A percentile compares a stretch with the other conserved stretches of the same genome.
These are phyloP conservation scores for Closterium sp. DNA, from an alignment of 139 green algal species.

Conservation along the genomic window DNA sequence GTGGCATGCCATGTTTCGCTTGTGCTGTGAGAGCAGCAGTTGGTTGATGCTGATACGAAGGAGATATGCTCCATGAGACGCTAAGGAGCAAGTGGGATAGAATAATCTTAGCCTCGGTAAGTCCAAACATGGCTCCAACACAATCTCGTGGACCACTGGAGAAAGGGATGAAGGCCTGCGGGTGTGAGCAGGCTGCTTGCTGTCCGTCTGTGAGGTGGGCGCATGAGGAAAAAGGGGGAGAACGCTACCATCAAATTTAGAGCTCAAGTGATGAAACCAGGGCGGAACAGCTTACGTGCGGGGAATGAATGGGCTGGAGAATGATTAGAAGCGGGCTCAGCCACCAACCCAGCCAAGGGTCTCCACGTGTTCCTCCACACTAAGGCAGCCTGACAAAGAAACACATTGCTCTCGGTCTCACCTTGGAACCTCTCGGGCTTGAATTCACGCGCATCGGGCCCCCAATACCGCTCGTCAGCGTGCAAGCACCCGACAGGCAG, in stretches of 20 bases:
- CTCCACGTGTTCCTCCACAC: too few species aligned
- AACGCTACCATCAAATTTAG: too few species aligned
- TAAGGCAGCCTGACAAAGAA: too few species aligned
- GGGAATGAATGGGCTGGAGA: too few species aligned
- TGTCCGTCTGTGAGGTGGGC: background rate
- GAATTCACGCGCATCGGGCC: background rate
- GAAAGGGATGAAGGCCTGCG: constrained; percentile 74
- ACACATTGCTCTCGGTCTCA: background rate
- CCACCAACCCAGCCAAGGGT: too few species aligned
- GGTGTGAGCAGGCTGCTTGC: constrained; percentile 14
- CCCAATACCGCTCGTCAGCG: background rate
- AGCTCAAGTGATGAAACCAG: too few species aligned
- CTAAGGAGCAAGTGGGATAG: constrained; percentile 44
- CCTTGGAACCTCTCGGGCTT: background rate
- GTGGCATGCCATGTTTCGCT: background rate
- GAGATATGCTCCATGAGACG: background rate
- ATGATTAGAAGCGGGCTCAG: too few species aligned
- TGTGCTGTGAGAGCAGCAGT: background rate
- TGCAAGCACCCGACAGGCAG: background rate
- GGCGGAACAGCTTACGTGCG: too few species aligned
- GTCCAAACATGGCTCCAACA: constrained; percentile 80
- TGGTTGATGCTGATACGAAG: background rate
- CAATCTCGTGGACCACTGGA: constrained; percentile 84
- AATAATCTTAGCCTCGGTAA: constrained; percentile 81
- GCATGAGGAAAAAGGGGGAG: background rate